Percentiles rank a stretch among this genome's conserved stretches.
These are phyloP conservation scores for Malassezia dermatis DNA, from an alignment of 1,284 basidiomycete species.

Conservation along the genomic window DNA sequence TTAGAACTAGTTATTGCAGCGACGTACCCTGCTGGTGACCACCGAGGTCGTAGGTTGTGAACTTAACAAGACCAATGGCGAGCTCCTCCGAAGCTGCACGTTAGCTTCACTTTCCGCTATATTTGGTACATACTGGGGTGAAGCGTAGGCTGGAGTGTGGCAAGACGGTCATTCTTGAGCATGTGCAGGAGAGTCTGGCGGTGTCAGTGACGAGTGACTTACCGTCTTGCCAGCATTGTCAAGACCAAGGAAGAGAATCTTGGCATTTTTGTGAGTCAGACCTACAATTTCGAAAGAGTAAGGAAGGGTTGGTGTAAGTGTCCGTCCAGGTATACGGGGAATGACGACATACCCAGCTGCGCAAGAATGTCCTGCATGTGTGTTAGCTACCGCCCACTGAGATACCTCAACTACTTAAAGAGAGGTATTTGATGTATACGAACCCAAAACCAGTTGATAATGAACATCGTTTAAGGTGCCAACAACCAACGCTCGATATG, in stretches of 20 bases:
- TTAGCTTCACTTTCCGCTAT: conserved; percentile 13
- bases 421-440: conserved; percentile 7
- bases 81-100: conserved; percentile 86
- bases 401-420: not conserved
- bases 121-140: conserved; percentile 71
- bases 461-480: conserved; percentile 31
- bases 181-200: conserved; percentile 92
- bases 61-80: conserved; percentile 96
- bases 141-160: conserved; percentile 92
- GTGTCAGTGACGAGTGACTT: conserved; percentile 38
- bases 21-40: conserved; percentile 84
- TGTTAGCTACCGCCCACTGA: conserved; percentile 1
- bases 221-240: conserved; percentile 99
- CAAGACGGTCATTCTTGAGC: conserved; percentile 98
- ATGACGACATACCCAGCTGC: conserved; percentile 35
- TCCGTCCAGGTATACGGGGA: not conserved
- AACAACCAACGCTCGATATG: not conserved
- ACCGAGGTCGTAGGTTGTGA: conserved; percentile 96
- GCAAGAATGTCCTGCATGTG: conserved; percentile 40
- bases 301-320: not conserved
- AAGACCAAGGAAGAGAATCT: conserved; percentile 93
- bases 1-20: not conserved
- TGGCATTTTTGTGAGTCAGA: conserved; percentile 94
- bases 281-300: conserved; percentile 53
- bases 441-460: conserved; percentile 48